Percentiles rank a stretch among this genome's conserved stretches.
These are phyloP conservation scores for Leucocoprinus sp. DNA, from an alignment of 768 basidiomycete species.

Conservation along the genomic window DNA sequence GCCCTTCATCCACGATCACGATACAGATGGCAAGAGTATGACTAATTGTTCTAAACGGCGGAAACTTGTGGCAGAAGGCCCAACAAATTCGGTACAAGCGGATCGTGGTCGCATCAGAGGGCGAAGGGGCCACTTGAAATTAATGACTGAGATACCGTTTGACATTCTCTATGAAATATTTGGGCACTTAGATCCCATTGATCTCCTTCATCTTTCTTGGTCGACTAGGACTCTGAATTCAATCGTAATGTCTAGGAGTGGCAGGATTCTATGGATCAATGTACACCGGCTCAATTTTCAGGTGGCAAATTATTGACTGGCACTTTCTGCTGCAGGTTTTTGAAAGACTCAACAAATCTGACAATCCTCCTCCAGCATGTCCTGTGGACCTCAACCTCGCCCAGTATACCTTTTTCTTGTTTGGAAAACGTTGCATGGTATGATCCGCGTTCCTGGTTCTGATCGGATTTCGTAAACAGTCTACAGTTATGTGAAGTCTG, in stretches of 20 bases:
- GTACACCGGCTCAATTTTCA: background rate
- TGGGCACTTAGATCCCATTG: slow-evolving; percentile 24
- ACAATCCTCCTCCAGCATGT: slow-evolving; percentile 17
- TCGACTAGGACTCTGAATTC: slow-evolving; percentile 25
- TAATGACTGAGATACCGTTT: slow-evolving; percentile 12
- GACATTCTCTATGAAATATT: slow-evolving; percentile 26
- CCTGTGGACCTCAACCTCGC: slow-evolving; percentile 24
- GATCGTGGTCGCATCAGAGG: background rate
- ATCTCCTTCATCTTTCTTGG: slow-evolving; percentile 31
- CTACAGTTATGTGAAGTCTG: background rate
- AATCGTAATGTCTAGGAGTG: slow-evolving; percentile 15
- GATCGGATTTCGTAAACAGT: no score
- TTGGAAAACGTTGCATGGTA: slow-evolving; percentile 15
- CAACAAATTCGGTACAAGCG: background rate
- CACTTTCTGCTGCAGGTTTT: slow-evolving; percentile 16
- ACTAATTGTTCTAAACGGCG: background rate
- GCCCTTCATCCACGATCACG: background rate
- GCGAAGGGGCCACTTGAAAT: slow-evolving; percentile 5
- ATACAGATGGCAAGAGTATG: background rate
- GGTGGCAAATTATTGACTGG: background rate
- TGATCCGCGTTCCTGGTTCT: background rate
- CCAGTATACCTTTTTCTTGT: slow-evolving; percentile 28
- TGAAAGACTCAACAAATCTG: slow-evolving; percentile 11
- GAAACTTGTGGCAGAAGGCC: background rate
- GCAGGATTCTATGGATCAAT: background rate